These are phyloP conservation scores for Cyberlindnera sargentensis DNA, from an alignment of 805 yeast genomes.

Conservation along the genomic window DNA sequence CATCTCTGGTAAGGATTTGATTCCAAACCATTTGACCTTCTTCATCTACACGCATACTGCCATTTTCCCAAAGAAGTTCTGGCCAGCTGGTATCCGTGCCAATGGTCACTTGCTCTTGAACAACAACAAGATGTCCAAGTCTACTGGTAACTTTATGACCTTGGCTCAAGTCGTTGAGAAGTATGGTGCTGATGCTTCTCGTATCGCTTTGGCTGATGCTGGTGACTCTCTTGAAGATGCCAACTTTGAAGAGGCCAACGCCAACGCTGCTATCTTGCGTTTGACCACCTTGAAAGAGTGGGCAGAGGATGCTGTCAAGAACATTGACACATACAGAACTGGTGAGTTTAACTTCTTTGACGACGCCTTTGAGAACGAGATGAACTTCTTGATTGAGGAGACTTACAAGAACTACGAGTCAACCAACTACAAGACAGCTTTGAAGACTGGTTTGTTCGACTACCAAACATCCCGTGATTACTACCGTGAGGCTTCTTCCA, in stretches of 20 bases:
- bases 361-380: slow-evolving; percentile 85
- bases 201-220: slow-evolving; percentile 96
- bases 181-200: slow-evolving; percentile 94
- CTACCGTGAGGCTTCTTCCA: slow-evolving; percentile 70
- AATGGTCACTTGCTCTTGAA: slow-evolving; percentile 93
- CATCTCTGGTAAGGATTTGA: slow-evolving; percentile 91
- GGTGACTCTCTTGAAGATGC: slow-evolving; percentile 98
- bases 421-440: slow-evolving; percentile 81
- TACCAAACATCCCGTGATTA: slow-evolving; percentile 93
- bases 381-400: slow-evolving; percentile 73
- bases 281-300: slow-evolving; percentile 87
- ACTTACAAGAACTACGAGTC: slow-evolving; percentile 62
- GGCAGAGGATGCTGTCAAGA: slow-evolving; percentile 70
- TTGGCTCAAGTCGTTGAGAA: slow-evolving; percentile 74
- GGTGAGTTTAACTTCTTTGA: slow-evolving; percentile 64
- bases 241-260: slow-evolving; percentile 90
- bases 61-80: slow-evolving; percentile 76
- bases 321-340: slow-evolving; percentile 46
- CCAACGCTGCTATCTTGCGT: slow-evolving; percentile 94
- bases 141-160: slow-evolving; percentile 95
- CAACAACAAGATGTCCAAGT: slow-evolving; percentile 95
- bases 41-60: slow-evolving; percentile 90
- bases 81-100: slow-evolving; percentile 93
- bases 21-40: slow-evolving; percentile 95
- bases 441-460: slow-evolving; percentile 88